Base-by-base conservation (phyloP, 441 rosid species). In the Kokia cookei region DNA sequence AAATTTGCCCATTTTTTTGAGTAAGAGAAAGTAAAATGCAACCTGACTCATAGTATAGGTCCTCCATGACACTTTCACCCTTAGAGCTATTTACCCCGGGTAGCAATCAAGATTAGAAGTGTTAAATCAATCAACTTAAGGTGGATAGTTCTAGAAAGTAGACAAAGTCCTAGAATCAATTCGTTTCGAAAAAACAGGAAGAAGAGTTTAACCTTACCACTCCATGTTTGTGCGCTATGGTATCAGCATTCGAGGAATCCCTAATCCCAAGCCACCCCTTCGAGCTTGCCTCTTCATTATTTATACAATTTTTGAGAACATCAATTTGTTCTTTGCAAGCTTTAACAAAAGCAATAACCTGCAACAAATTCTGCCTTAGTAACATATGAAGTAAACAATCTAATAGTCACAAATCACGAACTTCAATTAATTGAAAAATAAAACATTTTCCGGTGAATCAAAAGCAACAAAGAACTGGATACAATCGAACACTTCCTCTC, bases 281-380 rank as follows among this genome's bases (percentile, higher is more conserved):
- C 12, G 90, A 75, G 68, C 81, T 91, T 68, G 84, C 77, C 81
- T 91, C 94, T 80, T 93, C 98, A 62, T 84, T 81, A 24, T 81
- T 87, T 74, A 92, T 86, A 86, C 88, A 87, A 84, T 87, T 84
- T 73, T 93, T 89, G 24, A 92, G 94, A 65, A 93, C 75, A 82
- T 96, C 94, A 55, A 96, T 91, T 73, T 92, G 96, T 72, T 93
- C 97, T 85, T 92, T 93, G 83, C 99, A 91, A 57, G 89, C 85
- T 87, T 92, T 96, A 67, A 93, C 88, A 81, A 93, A 92, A 80
- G 88, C 84, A 71, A 88, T 80, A 83, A 92, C 88, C 97, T 93
- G 88, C 78, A 80, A 45, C 60, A 60, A 60, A 51, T 65, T 48
- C 48, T 48, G 59, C 35, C 29, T n/a, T 3, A 19, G 70, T 24